Evolutionary conservation across 2,329 filamentous ascomycete species (phyloP).

Genomic region (Colletotrichum echinochloae): DNA sequence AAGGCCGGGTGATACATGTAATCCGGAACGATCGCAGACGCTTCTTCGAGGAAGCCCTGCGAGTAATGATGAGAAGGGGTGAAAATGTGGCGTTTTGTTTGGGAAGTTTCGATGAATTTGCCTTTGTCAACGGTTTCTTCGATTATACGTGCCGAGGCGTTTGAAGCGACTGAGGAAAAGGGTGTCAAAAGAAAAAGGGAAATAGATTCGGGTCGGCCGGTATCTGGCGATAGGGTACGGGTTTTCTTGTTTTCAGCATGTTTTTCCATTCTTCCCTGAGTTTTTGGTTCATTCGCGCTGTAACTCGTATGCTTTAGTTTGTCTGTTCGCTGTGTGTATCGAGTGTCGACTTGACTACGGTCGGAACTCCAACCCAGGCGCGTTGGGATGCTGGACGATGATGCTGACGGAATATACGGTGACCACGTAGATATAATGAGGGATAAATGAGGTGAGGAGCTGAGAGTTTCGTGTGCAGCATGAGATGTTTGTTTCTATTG

Average conservation of each 20-base stretch:
- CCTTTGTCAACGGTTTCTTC: neutral
- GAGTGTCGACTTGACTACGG: neutral
- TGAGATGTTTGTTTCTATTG: neutral
- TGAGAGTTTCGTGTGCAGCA: neutral
- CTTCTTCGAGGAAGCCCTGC: neutral
- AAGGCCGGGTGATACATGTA: neutral
- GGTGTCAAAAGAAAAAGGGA: neutral
- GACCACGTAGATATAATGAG: neutral
- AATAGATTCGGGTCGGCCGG: neutral
- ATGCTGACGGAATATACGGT: neutral
- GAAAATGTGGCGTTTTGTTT: neutral
- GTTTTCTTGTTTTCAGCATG: neutral
- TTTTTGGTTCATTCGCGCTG: neutral
- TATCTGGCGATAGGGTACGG: too few species aligned
- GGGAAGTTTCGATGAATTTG: neutral
- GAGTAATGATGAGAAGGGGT: neutral
- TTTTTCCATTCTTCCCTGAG: too few species aligned
- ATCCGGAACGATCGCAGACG: neutral
- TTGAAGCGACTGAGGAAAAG: neutral
- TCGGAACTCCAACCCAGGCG: neutral
- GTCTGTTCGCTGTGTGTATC: neutral
- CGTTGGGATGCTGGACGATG: too few species aligned
- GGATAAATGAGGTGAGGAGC: neutral
- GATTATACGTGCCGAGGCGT: neutral
- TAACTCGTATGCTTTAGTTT: neutral